Evolutionary conservation across 139 green algal genomes (phyloP), one percentile per base, ranked within the genome.

Genomic region (Chlorella sp.): DNA sequence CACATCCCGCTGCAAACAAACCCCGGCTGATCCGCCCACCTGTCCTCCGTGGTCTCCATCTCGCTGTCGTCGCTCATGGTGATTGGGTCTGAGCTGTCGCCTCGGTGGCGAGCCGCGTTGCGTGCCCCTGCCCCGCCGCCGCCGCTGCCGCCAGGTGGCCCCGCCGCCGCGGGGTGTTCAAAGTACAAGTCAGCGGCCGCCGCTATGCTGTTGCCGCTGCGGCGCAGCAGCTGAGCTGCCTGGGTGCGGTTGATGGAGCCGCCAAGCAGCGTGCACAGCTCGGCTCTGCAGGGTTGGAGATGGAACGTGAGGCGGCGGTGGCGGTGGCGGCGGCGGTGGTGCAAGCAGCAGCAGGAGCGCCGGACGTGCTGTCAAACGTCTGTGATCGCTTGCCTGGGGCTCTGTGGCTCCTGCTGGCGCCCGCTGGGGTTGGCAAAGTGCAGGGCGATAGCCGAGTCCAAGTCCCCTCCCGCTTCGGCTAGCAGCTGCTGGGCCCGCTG

Each of bases 151-250:
- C 38, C 38, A 1, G 76, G 30, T 13, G 51, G 56, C 0, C 48
- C 41, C 8, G 58, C 69, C 11, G 76, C 62, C 9, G 16, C 32
- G 3, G 43, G 64, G 20, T 69, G 16, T 17, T 83, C 76, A 43
- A 89, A 89, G n/a, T 81, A 78, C 26, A 89, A 20, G 46, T 73
- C 81, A 22, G 84, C 65, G 7, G 85, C 85, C 16, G 81, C 65
- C 1, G 80, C 81, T 5, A 89, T 68, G 24, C 40, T 81, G 26
- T n/a, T 43, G 43, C 48, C 64, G 36, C 74, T 43, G 1, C 48
- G 48, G 9, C 60, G 17, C 85, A 89, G 74, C 40, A 89, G 64
- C 34, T 62, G 64, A 9, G 16, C 56, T 11, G 79, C 79, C 64
- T 75, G 64, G 8, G 76, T 44, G 13, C 9, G 43, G 8, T 32